Evolutionary conservation across 192 early-diverging fungal genomes (phyloP), one percentile per base, ranked within the genome.

Genomic region (Linnemannia hyalina): DNA sequence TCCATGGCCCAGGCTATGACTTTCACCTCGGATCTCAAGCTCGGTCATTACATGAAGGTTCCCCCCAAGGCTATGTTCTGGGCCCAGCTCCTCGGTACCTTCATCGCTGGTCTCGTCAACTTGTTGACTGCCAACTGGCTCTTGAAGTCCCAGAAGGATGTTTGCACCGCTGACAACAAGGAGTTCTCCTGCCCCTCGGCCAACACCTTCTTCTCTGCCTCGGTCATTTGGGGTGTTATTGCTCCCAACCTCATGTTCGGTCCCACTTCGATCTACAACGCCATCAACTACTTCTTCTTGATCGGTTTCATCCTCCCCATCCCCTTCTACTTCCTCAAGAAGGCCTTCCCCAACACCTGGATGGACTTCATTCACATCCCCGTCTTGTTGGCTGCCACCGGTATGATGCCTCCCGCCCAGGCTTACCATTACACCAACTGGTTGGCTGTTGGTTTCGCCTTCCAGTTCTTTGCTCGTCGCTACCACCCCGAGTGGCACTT

Each of bases 1-100:
- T 89, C 93, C 20, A 93, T 96, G 92, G 80, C 89, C 16, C 97
- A 98, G 90, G 94, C 93, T 69, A 83, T 98, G 40, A 90, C 90
- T 29, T 93, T 97, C 44, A 82, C 94, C 15, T 41, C 75, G 63
- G 95, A 96, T 82, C 83, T 97, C 35, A 97, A 97, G 81, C 86
- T 96, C 16, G 86, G 86, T 42, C 80, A 80, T 44, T 88, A 82
- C 75, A 80, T 81, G 69, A 81, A 78, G 74, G 57, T 77, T 40
- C 74, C 75, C 44, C 70, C 74, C 11, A 71, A 44, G 16, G 46
- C 63, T 23, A 94, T 96, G 93, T 92, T 94, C 76, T 72, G 80
- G 29, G 74, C 87, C 16, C 94, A 95, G 87, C 81, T 95, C 11
- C 70, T 89, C 20, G 92, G 92, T 74, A 94, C 94, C 36, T 6